Percentiles rank a stretch among this genome's conserved stretches.
phyloP scores from a whole-genome alignment of 495 filamentous ascomycete species.

The Haplographium delicatum region DNA sequence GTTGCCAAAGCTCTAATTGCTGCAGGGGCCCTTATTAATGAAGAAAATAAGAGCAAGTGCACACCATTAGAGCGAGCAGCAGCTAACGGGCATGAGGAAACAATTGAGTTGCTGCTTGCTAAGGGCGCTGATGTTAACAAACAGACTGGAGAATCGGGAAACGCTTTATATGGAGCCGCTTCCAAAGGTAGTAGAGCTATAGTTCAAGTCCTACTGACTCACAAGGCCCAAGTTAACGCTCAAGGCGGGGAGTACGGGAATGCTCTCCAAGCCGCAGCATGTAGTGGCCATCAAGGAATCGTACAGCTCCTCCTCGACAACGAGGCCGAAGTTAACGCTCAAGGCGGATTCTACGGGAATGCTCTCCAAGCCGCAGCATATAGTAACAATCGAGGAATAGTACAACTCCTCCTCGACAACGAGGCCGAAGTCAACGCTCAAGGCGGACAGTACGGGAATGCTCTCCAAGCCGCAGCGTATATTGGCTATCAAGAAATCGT shows the following conservation, averaged over 20 bases:
- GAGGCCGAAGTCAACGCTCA: constrained; percentile 23
- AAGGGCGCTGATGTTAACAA: constrained; percentile 24
- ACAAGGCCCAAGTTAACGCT: constrained; percentile 23
- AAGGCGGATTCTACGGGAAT: constrained; percentile 10
- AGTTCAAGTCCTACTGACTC: constrained; percentile 19
- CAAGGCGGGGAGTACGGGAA: constrained; percentile 10
- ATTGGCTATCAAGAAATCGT: constrained; percentile 20
- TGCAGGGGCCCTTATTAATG: constrained; percentile 21
- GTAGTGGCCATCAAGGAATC: constrained; percentile 6
- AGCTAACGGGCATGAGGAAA: constrained; percentile 12
- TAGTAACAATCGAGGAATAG: constrained; percentile 1
- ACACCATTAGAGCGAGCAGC: constrained; percentile 22
- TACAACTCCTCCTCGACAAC: background rate
- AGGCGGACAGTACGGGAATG: constrained; percentile 20
- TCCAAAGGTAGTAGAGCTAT: constrained; percentile 6
- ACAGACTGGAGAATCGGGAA: constrained; percentile 8
- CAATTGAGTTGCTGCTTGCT: constrained; percentile 19
- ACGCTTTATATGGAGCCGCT: constrained; percentile 25
- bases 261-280: constrained; percentile 22
- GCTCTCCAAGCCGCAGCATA: constrained; percentile 15
- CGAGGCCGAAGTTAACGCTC: constrained; percentile 19
- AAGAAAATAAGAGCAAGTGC: constrained; percentile 6
- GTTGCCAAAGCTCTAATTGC: constrained; percentile 23
- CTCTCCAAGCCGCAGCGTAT: constrained; percentile 21
- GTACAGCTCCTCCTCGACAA: constrained; percentile 25